Conservation (phyloP, 106 monocot species). For the Acanthochlamys bracteata region DNA sequence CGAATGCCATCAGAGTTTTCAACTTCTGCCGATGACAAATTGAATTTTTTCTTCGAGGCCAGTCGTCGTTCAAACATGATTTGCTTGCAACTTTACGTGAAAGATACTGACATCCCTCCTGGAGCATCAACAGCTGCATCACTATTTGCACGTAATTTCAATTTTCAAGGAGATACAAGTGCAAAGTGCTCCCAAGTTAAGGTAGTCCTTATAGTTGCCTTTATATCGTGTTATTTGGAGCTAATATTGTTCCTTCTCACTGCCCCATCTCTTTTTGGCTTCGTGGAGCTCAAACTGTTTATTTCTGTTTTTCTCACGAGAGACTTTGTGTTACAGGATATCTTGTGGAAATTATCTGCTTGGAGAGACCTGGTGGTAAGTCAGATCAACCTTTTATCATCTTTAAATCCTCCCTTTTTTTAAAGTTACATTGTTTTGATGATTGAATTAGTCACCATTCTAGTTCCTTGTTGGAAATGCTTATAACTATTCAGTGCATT, state of each 20-base stretch:
- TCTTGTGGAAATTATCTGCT: constrained; percentile 65
- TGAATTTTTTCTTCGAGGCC: constrained; percentile 65
- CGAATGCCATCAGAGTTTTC: constrained; percentile 39
- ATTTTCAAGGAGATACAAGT: constrained; percentile 28
- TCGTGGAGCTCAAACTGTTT: neutral
- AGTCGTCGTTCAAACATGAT: constrained; percentile 62
- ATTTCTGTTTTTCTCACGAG: constrained; percentile 1
- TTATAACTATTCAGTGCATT: no score
- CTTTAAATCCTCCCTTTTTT: no score
- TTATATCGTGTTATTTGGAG: no score
- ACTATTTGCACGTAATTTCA: constrained; percentile 53
- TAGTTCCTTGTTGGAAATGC: no score
- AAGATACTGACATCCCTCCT: constrained; percentile 61
- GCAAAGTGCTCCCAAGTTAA: constrained; percentile 28
- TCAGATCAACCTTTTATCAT: neutral
- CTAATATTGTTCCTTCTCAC: no score
- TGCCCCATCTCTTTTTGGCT: neutral
- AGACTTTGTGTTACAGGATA: constrained; percentile 47
- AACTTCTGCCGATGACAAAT: constrained; percentile 53
- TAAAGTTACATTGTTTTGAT: no score
- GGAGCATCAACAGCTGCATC: constrained; percentile 73
- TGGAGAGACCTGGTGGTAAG: constrained; percentile 99
- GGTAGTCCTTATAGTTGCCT: no score
- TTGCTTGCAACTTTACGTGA: constrained; percentile 86
- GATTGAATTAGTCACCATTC: no score